Evolutionary conservation across 164 flowering plant genomes (phyloP).

Genomic region (Umbellularia californica): DNA sequence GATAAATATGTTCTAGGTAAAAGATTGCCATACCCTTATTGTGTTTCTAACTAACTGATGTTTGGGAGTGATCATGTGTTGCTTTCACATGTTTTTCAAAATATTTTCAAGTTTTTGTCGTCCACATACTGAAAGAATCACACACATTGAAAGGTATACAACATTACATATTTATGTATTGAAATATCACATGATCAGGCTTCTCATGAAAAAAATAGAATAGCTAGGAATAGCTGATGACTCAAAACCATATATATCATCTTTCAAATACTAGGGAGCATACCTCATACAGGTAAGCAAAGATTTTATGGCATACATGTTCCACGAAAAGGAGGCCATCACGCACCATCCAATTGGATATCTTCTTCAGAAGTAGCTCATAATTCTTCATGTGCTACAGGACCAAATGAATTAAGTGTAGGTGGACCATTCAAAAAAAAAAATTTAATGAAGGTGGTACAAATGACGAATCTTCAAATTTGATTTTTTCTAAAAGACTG

Average conservation of each 20-base stretch:
- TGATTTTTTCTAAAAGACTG: background rate
- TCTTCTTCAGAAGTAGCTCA: constrained; percentile 13
- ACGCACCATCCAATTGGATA: constrained; percentile 18
- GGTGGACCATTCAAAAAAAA: background rate
- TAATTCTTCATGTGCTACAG: constrained; percentile 25
- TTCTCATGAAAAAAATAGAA: background rate
- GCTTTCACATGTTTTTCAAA: too few relatives aligned
- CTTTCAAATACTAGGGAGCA: background rate
- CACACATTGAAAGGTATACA: too few relatives aligned
- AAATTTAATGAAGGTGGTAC: background rate
- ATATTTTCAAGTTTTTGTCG: too few relatives aligned
- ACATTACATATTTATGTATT: too few relatives aligned
- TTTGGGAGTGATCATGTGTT: too few relatives aligned
- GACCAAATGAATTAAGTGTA: background rate
- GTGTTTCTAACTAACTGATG: too few relatives aligned
- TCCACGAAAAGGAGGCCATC: constrained; percentile 27
- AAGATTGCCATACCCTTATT: too few relatives aligned
- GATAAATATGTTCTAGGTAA: too few relatives aligned
- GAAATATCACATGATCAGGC: too few relatives aligned
- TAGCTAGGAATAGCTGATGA: constrained; percentile 4
- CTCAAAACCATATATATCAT: background rate
- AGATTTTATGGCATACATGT: constrained; percentile 18
- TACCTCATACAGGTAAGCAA: constrained; percentile 19
- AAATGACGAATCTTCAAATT: background rate
- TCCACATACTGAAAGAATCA: too few relatives aligned